Base-by-base conservation (phyloP, 768 basidiomycete genomes). In the Mycena haematopus region DNA sequence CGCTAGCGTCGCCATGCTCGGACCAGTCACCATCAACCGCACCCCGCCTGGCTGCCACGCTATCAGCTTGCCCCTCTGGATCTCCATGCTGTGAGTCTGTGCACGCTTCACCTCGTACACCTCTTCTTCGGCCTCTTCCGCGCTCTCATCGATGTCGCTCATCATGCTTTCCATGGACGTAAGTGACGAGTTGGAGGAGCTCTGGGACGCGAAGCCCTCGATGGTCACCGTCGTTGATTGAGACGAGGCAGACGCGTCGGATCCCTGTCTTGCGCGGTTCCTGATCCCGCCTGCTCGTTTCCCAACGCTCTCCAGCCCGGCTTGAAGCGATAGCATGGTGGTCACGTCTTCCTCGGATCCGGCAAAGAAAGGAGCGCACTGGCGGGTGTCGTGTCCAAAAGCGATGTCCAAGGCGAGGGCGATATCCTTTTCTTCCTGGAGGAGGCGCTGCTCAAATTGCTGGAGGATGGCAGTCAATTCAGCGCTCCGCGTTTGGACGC, bases 21-120 rank as follows among this genome's bases (percentile, higher is more conserved):
- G 77, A 22, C 73, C 66, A 1, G 79, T 78, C 56, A 79, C 73
- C 66, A 77, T 71, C 8, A 77, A 59, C 31, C 72, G 71, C 45
- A 72, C 59, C 21, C 64, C 62, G 17, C 57, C 62, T 6, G 66
- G 58, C 33, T 53, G 58, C 58, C 61, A 61, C 9, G 56, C 40
- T 33, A 84, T 66, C 27, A 85, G 66, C 49, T 81, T 73, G 5
- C 79, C 82, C 69, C 76, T 79, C 71, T 82, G 80, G 62, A 84
- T 74, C 67, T 83, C 80, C 69, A 85, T 73, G 62, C 82, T 85
- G 68, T 77, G 80, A 50, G 82, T 79, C 51, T 80, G 82, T 2
- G 76, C 83, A 14, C 81, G 77, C 65, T 75, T 77, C 47, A 84
- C 73, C 62, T 84, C 82, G 64, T 80, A 83, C 1, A 31, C 29